Percentiles rank a stretch among this genome's conserved stretches.
These are phyloP conservation scores for Trametes maxima DNA, from an alignment of 768 basidiomycete species.

Conservation along the genomic window DNA sequence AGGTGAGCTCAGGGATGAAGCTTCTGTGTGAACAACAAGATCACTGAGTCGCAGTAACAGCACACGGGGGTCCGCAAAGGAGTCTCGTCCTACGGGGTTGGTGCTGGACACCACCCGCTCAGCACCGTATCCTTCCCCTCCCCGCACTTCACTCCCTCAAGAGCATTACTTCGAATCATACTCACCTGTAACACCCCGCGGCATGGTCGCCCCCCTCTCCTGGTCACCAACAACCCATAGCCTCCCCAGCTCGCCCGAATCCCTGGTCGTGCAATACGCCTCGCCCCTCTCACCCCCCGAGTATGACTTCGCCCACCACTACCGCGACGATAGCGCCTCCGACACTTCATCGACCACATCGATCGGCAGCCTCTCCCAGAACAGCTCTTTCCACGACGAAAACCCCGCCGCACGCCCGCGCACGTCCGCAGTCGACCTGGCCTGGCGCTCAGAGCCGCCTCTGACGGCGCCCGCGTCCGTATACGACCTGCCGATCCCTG, in stretches of 20 bases:
- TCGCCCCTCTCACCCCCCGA: conserved; percentile 9
- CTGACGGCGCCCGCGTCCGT: neutral
- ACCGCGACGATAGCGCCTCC: conserved; percentile 15
- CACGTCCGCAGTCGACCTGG: neutral
- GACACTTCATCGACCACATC: conserved; percentile 12
- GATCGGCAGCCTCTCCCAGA: conserved; percentile 11
- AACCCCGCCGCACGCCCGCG: neutral
- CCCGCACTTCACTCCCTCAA: neutral
- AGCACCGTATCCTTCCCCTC: conserved; percentile 2
- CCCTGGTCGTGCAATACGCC: conserved; percentile 1
- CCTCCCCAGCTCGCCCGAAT: conserved; percentile 11
- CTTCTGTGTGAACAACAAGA: no score
- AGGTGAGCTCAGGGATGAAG: neutral
- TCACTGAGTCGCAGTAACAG: neutral
- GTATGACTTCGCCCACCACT: conserved; percentile 11
- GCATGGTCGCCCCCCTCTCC: neutral
- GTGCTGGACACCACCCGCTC: conserved; percentile 13
- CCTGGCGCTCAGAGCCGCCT: conserved; percentile 4
- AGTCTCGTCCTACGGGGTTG: conserved; percentile 4
- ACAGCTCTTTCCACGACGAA: neutral
- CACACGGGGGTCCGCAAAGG: conserved; percentile 1
- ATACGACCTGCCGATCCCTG: conserved; percentile 7
- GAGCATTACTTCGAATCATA: conserved; percentile 5
- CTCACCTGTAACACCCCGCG: conserved; percentile 2
- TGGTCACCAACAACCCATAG: conserved; percentile 3